Base-by-base conservation (phyloP, 495 filamentous ascomycete genomes). In the Trichoderma parareesei region DNA sequence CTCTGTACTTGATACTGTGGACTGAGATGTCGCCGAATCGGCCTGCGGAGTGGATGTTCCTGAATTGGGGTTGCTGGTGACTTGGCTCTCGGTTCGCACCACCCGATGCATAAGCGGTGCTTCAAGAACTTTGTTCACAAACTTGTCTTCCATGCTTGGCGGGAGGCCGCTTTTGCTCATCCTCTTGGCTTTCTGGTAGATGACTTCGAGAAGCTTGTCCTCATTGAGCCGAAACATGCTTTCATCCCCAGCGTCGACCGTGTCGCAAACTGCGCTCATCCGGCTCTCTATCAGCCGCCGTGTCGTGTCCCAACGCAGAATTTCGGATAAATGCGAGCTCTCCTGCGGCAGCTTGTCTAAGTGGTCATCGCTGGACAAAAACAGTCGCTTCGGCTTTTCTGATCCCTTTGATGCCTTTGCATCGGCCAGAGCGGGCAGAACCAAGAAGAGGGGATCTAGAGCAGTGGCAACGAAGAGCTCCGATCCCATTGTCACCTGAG, bases 391-490 rank as follows among this genome's bases (percentile, higher is more conserved):
- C 38, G 75, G 40, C 40, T 73, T 40, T 66, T 76, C 60, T 64
- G 74, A 57, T 60, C 65, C 63, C 72, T 78, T 79, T 65, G 74
- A 67, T 46, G 48, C 65, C 49, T 53, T 53, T 0, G 65, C 62
- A 49, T 70, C 71, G 7, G 73, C 65, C 55, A 96, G 76, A 13
- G 85, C 80, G 3, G 94, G 89, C 1, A 98, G 81, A 35, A 96
- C 69, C 61, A 98, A 80, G 73, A 98, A 97, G 3, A 97, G 70
- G 8, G 88, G 81, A 72, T 99, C 94, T 65, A 93, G 76, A 7
- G 88, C 88, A 1, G 95, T 96, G 18, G 92, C 90, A 62, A 98
- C 74, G 66, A 90, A 86, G 35, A 98, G 74, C 65, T 90, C 84
- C 37, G 90, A 82, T 53, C 81, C 81, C 64, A 85, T 84, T 14